These are phyloP conservation scores for Sphaerulina vaccinii DNA, from an alignment of 2,329 filamentous ascomycete species.

Conservation along the genomic window DNA sequence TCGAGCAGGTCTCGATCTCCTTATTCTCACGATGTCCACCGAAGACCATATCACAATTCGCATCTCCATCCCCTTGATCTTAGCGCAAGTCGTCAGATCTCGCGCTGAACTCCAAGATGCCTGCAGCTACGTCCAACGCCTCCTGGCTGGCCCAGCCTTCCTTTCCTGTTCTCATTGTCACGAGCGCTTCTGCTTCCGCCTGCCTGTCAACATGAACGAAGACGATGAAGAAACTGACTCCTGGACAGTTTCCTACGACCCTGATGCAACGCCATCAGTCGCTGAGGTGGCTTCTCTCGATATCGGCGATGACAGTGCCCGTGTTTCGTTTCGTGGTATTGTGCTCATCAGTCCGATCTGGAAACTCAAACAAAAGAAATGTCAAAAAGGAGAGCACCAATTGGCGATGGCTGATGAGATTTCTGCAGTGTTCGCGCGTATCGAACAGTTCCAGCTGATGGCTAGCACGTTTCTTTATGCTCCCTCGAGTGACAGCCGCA, in stretches of 20 bases:
- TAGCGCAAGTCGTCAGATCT: not conserved
- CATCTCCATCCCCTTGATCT: not conserved
- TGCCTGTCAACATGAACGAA: not conserved
- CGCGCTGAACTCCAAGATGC: not conserved
- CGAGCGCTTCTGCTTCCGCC: not conserved
- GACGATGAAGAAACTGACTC: not conserved
- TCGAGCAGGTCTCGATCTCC: too few species aligned
- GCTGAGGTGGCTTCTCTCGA: not conserved
- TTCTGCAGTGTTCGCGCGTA: not conserved
- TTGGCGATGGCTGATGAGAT: not conserved
- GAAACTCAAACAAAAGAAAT: not conserved
- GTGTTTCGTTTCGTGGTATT: not conserved
- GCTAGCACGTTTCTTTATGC: conserved; percentile 1
- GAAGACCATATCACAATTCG: conserved; percentile 1
- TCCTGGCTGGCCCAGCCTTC: not conserved
- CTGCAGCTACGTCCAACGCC: not conserved
- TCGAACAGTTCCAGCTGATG: not conserved
- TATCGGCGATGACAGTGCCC: not conserved
- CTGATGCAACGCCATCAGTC: not conserved
- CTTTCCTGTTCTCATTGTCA: not conserved
- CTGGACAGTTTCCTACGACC: not conserved
- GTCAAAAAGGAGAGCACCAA: not conserved
- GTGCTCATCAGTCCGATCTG: not conserved
- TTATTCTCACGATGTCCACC: not conserved
- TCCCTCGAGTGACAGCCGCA: not conserved